These are phyloP conservation scores for Phytophthora nicotianae DNA, from an alignment of 352 stramenopile species.

Conservation along the genomic window DNA sequence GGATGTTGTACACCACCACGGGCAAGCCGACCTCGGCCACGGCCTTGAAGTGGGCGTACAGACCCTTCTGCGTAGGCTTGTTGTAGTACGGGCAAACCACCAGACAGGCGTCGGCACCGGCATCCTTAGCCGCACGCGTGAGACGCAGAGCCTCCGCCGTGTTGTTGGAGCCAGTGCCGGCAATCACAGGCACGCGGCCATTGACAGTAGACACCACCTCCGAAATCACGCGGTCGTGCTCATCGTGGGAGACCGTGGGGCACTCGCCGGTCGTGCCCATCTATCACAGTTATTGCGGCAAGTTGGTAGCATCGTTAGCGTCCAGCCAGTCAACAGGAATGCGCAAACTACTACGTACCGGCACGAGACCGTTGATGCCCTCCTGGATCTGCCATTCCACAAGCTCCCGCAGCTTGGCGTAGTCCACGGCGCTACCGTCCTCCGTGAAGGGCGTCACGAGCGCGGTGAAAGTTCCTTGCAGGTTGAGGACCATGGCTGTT, in stretches of 20 bases:
- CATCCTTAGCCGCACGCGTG: conserved; percentile 90
- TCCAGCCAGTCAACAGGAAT: not conserved
- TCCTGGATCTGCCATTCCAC: conserved; percentile 93
- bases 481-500: conserved; percentile 50
- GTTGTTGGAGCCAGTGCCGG: conserved; percentile 96
- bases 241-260: conserved; percentile 93
- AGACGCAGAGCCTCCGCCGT: conserved; percentile 86
- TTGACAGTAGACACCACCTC: conserved; percentile 86
- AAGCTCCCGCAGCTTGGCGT: conserved; percentile 91
- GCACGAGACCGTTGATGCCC: conserved; percentile 96
- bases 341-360: conserved; percentile 52
- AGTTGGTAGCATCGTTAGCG: not conserved
- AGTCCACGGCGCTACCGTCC: conserved; percentile 92
- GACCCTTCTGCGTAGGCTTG: conserved; percentile 96
- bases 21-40: conserved; percentile 89
- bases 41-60: conserved; percentile 95
- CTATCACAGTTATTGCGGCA: conserved; percentile 32
- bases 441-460: conserved; percentile 96
- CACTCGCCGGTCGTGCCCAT: conserved; percentile 98
- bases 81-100: conserved; percentile 99
- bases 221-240: conserved; percentile 95
- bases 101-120: conserved; percentile 93
- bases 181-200: conserved; percentile 93
- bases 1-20: conserved; percentile 98
- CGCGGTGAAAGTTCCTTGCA: conserved; percentile 90